Evolutionary conservation across 2,329 filamentous ascomycete genomes (phyloP), one percentile per base, ranked within the genome.

Genomic region (Xylaria sp.): DNA sequence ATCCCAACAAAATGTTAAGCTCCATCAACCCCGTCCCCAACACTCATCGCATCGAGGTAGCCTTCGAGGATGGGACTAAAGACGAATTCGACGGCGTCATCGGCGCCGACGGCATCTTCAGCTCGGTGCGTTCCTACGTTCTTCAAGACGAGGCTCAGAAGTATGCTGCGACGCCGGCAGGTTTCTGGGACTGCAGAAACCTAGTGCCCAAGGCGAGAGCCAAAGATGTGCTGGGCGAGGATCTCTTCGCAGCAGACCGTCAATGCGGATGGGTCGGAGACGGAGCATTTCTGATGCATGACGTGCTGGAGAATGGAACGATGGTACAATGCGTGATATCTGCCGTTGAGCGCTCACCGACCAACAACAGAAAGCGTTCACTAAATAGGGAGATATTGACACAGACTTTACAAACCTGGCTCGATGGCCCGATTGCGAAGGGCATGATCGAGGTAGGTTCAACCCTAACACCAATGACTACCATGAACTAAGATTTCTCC

Each of bases 241-340:
- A 71, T 20, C 67, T 59, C 5, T 73, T 73, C 56, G 46, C 67
- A 4, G 36, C 62, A 2, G 63, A 72, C 20, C 46, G 72, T 1
- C 69, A 72, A 10, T 72, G 59, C 34, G 64, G 25, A 3, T 74
- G 69, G 72, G 45, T 67, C 34, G 72, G 73, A 0, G 65, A 72
- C 4, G 65, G 63, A 2, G 71, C 58, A 2, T 73, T 65, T 12
- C 18, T 75, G 2, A 56, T 74, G 64, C 71, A 73, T 10, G 73
- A 71, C 23, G 52, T 70, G 0, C 45, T 75, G 0, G 73, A 75
- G 15, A 64, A 72, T 23, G 4, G 67, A 10, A 69, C 67, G 0
- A 46, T 71, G 67, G 73, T 75, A 2, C 71, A 73, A 48, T 71
- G 68, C 36, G 60, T 75, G 1, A 65, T 75, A 25, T 70, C 71